phyloP scores from a whole-genome alignment of 177 flowering plant species.

The Vitis hybrid region DNA sequence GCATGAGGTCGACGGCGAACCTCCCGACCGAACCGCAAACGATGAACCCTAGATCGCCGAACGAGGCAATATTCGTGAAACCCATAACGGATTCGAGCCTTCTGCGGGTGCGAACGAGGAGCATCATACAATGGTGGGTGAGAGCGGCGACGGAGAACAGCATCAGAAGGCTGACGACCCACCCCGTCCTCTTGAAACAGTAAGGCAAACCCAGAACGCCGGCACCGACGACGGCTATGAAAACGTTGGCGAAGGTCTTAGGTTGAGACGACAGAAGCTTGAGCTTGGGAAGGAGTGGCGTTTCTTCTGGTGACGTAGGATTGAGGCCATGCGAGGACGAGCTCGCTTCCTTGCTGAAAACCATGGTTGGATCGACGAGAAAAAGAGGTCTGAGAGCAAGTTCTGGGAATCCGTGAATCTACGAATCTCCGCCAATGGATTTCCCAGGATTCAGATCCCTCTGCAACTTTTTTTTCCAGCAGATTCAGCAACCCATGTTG shows the following conservation, averaged over 20 bases:
- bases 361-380: background rate
- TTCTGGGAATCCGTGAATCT: no score
- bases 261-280: constrained; percentile 28
- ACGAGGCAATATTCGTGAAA: constrained; percentile 22
- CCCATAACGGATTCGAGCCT: constrained; percentile 21
- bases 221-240: constrained; percentile 49
- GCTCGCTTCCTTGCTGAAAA: constrained; percentile 1
- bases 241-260: constrained; percentile 47
- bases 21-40: constrained; percentile 33
- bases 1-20: constrained; percentile 28
- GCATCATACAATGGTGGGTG: constrained; percentile 30
- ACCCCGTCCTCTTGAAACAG: constrained; percentile 25
- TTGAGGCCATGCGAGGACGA: constrained; percentile 6
- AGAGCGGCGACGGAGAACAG: constrained; percentile 21
- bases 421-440: no score
- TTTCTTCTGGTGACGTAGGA: constrained; percentile 14
- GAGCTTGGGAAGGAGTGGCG: constrained; percentile 18
- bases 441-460: no score
- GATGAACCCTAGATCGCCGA: constrained; percentile 31
- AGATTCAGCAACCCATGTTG: no score
- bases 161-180: constrained; percentile 19
- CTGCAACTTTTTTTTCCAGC: no score
- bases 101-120: constrained; percentile 26
- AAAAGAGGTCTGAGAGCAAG: background rate
- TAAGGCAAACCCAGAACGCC: constrained; percentile 33